Evolutionary conservation across 225 moss, liverwort and hornwort species (phyloP).

Genomic region (Physcomitrellopsis africana): DNA sequence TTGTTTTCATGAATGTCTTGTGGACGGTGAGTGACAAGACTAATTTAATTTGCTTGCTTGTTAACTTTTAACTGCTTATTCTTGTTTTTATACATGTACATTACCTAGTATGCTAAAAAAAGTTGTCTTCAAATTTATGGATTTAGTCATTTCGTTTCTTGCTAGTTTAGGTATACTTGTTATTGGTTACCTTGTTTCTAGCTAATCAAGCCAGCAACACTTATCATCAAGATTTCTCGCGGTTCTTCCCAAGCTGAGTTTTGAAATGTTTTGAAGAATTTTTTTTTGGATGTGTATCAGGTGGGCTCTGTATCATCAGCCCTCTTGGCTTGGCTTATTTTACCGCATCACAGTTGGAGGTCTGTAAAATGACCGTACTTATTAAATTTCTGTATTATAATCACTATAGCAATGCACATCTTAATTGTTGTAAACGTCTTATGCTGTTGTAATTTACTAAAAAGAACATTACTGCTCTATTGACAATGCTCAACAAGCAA

Average conservation of each 20-base stretch:
- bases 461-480: too few species aligned
- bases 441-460: too few species aligned
- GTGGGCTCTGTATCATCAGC: conserved; percentile 81
- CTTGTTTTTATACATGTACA: neutral
- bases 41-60: neutral
- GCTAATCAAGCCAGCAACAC: neutral
- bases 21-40: conserved; percentile 77
- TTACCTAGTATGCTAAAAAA: neutral
- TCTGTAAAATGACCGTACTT: conserved; percentile 22
- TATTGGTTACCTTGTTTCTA: neutral
- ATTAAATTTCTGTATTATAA: neutral
- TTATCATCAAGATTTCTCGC: neutral
- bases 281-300: conserved; percentile 38
- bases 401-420: neutral
- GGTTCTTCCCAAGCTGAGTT: conserved; percentile 10
- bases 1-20: conserved; percentile 88
- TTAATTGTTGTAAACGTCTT: neutral
- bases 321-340: conserved; percentile 84
- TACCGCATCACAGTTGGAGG: conserved; percentile 92
- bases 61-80: neutral
- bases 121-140: neutral
- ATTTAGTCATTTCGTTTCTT: neutral
- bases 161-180: too few species aligned
- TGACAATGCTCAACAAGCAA: too few species aligned
- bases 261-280: neutral